phyloP scores from a whole-genome alignment of 495 filamentous ascomycete genomes.

The Daldinia decipiens region DNA sequence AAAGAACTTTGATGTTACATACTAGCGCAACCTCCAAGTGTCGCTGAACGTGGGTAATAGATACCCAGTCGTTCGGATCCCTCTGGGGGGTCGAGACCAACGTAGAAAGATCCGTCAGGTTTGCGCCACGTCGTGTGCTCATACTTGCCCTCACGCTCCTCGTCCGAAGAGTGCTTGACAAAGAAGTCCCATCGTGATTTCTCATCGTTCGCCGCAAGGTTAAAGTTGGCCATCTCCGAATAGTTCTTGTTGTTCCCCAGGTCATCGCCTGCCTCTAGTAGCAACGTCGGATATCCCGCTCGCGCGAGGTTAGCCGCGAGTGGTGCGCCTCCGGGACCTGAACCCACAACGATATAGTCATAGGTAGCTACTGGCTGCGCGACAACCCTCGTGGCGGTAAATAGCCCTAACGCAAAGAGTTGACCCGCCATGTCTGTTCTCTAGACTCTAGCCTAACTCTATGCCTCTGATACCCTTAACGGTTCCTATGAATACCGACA shows the following conservation, averaged over 20 bases:
- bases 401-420: constrained; percentile 38
- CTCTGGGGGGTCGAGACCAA: constrained; percentile 56
- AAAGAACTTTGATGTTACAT: constrained; percentile 2
- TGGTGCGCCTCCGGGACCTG: constrained; percentile 72
- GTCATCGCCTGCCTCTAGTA: constrained; percentile 73
- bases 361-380: constrained; percentile 52
- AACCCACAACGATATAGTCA: constrained; percentile 75
- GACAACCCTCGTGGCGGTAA: constrained; percentile 44
- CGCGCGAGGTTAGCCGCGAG: constrained; percentile 69
- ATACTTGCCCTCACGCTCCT: constrained; percentile 54
- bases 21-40: constrained; percentile 60
- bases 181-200: constrained; percentile 64
- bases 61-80: constrained; percentile 57
- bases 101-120: constrained; percentile 58
- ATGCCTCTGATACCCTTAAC: background rate
- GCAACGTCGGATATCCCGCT: constrained; percentile 67
- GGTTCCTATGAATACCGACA: background rate
- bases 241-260: constrained; percentile 61
- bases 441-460: background rate
- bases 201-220: constrained; percentile 58
- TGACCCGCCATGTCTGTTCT: constrained; percentile 31
- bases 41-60: constrained; percentile 60
- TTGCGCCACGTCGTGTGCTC: constrained; percentile 57
- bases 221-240: constrained; percentile 54
- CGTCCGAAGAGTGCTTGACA: constrained; percentile 61